Percentiles rank a stretch among this genome's conserved stretches.
Evolutionary conservation across 2,329 filamentous ascomycete species (phyloP).

Genomic region (Sphaerulina musiva): DNA sequence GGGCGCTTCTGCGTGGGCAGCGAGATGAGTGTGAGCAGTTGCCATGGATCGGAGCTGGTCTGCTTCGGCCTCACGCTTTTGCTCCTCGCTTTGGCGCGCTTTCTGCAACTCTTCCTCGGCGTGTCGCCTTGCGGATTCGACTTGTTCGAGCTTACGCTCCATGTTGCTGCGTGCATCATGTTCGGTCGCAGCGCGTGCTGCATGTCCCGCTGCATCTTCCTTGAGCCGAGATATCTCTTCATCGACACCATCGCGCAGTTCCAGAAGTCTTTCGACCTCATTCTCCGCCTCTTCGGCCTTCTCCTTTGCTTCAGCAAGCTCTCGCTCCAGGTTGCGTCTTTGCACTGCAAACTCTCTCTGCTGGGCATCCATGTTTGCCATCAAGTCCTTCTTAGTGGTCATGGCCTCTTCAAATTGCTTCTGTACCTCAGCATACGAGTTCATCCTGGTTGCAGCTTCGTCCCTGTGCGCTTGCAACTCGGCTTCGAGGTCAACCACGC

Average conservation of each 20-base stretch:
- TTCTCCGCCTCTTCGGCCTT: constrained; percentile 86
- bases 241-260: constrained; percentile 74
- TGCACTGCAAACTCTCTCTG: constrained; percentile 84
- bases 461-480: constrained; percentile 72
- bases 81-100: constrained; percentile 53
- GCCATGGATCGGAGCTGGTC: constrained; percentile 31
- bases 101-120: constrained; percentile 39
- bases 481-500: constrained; percentile 63
- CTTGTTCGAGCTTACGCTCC: constrained; percentile 43
- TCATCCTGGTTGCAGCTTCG: constrained; percentile 52
- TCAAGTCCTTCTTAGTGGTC: constrained; percentile 85
- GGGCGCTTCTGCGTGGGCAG: constrained; percentile 33
- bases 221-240: constrained; percentile 61
- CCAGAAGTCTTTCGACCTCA: constrained; percentile 77
- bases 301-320: constrained; percentile 68
- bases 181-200: constrained; percentile 57
- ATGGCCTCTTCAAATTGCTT: constrained; percentile 75
- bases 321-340: constrained; percentile 71
- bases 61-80: constrained; percentile 43
- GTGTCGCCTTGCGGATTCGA: constrained; percentile 25
- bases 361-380: constrained; percentile 89
- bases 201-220: constrained; percentile 48
- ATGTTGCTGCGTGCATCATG: constrained; percentile 57
- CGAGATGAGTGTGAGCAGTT: constrained; percentile 37
- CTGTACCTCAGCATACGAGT: constrained; percentile 56